Conservation (phyloP, 352 stramenopile species). For the Phytophthora uliginosa region DNA sequence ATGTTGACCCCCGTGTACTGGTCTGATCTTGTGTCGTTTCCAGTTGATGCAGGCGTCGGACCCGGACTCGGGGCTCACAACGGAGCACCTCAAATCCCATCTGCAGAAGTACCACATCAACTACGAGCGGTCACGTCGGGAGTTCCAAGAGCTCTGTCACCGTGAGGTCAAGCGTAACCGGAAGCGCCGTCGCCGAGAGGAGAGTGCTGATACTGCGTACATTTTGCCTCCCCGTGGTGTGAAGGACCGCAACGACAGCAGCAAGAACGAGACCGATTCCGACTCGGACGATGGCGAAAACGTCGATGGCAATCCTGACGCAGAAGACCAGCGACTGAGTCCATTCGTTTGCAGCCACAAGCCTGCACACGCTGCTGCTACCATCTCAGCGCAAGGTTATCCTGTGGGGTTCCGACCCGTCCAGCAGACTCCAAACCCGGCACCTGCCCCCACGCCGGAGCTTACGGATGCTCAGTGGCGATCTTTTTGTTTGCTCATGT, state of each 20-base stretch:
- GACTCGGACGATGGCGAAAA: slow-evolving; percentile 4
- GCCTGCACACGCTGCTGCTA: slow-evolving; percentile 3
- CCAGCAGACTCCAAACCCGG: background rate
- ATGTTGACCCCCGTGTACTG: background rate
- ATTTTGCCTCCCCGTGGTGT: slow-evolving; percentile 53
- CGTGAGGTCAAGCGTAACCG: slow-evolving; percentile 60
- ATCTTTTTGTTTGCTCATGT: slow-evolving; percentile 71
- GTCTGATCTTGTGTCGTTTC: background rate
- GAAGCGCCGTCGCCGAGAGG: slow-evolving; percentile 45
- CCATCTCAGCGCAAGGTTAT: slow-evolving; percentile 26
- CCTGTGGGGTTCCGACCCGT: slow-evolving; percentile 4
- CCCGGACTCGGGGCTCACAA: slow-evolving; percentile 64
- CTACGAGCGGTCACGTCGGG: slow-evolving; percentile 73
- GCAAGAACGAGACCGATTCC: slow-evolving; percentile 22
- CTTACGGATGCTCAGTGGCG: slow-evolving; percentile 74
- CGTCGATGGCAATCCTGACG: background rate
- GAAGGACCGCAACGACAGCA: slow-evolving; percentile 4
- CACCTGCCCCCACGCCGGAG: slow-evolving; percentile 17
- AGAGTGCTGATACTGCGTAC: slow-evolving; percentile 37
- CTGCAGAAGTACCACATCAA: slow-evolving; percentile 90
- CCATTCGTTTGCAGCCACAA: slow-evolving; percentile 2
- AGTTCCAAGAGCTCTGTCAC: slow-evolving; percentile 84
- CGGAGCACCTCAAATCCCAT: slow-evolving; percentile 88
- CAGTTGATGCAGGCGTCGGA: slow-evolving; percentile 72
- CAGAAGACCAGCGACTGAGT: background rate